phyloP scores from a whole-genome alignment of 2,329 filamentous ascomycete species.

The Byssochlamys sp. region DNA sequence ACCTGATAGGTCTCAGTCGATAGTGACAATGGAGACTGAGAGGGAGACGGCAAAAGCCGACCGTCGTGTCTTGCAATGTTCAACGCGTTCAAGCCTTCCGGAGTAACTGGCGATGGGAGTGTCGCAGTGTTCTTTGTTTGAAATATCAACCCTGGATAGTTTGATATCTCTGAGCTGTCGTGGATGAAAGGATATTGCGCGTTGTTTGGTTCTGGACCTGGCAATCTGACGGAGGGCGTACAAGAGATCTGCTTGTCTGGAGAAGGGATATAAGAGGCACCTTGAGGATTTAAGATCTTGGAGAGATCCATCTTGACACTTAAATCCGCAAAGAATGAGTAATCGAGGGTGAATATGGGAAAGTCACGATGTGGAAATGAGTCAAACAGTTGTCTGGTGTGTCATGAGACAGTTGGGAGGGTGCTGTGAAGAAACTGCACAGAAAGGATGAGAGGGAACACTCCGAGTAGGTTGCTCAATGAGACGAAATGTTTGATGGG shows the following conservation, averaged over 20 bases:
- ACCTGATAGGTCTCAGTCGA: not conserved
- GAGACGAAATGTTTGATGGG: not conserved
- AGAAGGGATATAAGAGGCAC: not conserved
- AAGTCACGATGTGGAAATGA: not conserved
- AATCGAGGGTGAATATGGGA: not conserved
- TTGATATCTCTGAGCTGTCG: not conserved
- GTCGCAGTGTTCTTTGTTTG: not conserved
- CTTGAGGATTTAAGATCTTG: not conserved
- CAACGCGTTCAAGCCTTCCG: not conserved
- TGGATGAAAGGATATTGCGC: not conserved
- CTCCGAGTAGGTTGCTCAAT: not conserved
- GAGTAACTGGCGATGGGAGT: not conserved
- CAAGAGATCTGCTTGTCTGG: not conserved
- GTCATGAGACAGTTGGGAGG: not conserved
- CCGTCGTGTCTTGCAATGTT: not conserved
- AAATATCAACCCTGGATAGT: not conserved
- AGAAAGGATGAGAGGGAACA: not conserved
- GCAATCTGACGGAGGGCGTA: not conserved
- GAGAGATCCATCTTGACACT: not conserved
- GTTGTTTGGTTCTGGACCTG: not conserved
- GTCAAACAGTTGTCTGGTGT: not conserved
- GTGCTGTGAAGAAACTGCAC: not conserved
- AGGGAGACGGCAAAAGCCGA: not conserved
- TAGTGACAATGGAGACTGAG: not conserved
- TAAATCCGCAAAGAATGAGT: not conserved